Base-by-base conservation (phyloP, 2,329 filamentous ascomycete genomes). In the Dactylonectria macrodidyma region DNA sequence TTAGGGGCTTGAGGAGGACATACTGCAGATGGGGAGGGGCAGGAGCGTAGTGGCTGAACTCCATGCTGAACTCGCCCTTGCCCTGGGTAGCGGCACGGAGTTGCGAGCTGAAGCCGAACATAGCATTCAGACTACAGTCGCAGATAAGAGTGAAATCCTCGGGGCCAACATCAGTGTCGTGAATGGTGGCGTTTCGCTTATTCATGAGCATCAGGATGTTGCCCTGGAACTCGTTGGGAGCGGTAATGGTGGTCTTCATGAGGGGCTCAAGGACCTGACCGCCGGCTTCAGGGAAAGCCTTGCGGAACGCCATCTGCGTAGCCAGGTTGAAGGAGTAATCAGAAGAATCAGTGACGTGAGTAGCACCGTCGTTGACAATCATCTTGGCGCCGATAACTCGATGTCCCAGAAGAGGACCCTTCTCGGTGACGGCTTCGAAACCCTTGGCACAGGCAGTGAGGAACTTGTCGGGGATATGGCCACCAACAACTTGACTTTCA, bases 1-100 rank as follows among this genome's bases (percentile, higher is more conserved):
- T 24, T 16, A 11, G 38, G 14, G 22, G 2, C 36, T 24, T 33
- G 51, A 30, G 38, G 50, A 62, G 51, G 71, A 89, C 91, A 80
- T 91, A 93, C 92, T 99, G 96, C 81, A 98, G 81, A 79, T 98
- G 95, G 76, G 90, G 90, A 56, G 95, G 93, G 66, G 96, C 94
- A 59, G 94, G 87, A 59, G 93, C 91, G 78, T 99, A 99, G 84
- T 98, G 96, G 82, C 93, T 96, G 78, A 99, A 99, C 84, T 99
- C 96, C 96, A 99, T 98, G 77, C 89, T 93, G 80, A 98, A 99
- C 85, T 99, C 96, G 77, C 96, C 96, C 88, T 99, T 99, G 70
- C 96, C 96, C 85, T 99, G 96, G 2, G 95, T 98, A 24, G 95
- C 93, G 14, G 96, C 96, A 75, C 96, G 90, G 73, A 99, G 84